Conservation (phyloP, 2,329 filamentous ascomycete genomes). For the Pseudogymnoascus sp. region DNA sequence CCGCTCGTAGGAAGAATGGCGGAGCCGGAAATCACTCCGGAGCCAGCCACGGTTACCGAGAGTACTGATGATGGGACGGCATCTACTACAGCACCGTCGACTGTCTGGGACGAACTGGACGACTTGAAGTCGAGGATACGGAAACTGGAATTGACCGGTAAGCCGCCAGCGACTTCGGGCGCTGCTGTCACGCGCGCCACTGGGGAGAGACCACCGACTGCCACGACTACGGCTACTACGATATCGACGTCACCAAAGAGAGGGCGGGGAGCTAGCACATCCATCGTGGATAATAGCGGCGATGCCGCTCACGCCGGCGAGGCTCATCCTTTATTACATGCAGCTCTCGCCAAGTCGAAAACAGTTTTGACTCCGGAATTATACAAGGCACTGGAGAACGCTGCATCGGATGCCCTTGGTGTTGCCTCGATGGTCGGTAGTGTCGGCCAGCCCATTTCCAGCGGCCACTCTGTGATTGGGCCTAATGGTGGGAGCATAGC, state of each 20-base stretch:
- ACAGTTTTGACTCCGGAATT: constrained; percentile 60
- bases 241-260: constrained; percentile 84
- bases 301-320: constrained; percentile 41
- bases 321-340: constrained; percentile 68
- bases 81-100: constrained; percentile 83
- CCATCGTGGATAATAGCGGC: constrained; percentile 39
- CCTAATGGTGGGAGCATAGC: constrained; percentile 32
- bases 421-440: constrained; percentile 72
- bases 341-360: constrained; percentile 73
- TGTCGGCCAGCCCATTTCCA: constrained; percentile 61
- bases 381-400: constrained; percentile 70
- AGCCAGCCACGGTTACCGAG: constrained; percentile 43
- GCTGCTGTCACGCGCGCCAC: constrained; percentile 57
- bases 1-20: constrained; percentile 46
- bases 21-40: constrained; percentile 32
- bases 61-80: constrained; percentile 72
- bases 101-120: constrained; percentile 95
- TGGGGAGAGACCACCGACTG: constrained; percentile 79
- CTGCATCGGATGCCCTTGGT: constrained; percentile 71
- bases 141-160: constrained; percentile 81
- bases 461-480: constrained; percentile 40
- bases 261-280: constrained; percentile 41
- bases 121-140: constrained; percentile 90
- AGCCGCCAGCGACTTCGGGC: constrained; percentile 72
- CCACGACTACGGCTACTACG: constrained; percentile 84